Evolutionary conservation across 176 grass and related monocot species (phyloP).

Genomic region (Lolium perenne): DNA sequence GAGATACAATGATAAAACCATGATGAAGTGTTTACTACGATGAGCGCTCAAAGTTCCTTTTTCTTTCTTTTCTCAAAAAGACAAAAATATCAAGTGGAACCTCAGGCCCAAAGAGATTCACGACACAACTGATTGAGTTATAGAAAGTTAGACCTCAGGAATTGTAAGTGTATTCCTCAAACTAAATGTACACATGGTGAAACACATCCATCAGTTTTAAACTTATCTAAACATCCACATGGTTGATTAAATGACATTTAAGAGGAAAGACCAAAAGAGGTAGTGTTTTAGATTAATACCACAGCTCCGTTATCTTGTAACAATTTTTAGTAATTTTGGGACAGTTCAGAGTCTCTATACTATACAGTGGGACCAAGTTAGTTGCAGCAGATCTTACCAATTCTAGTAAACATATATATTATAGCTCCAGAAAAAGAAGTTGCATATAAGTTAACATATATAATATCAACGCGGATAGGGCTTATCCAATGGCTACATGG

Average conservation of each 20-base stretch:
- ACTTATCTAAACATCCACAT: not conserved
- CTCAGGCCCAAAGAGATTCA: not conserved
- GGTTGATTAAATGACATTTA: conserved; percentile 20
- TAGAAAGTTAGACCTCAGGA: conserved; percentile 1
- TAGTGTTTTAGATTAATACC: not conserved
- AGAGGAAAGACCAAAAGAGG: not conserved
- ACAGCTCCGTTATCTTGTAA: not conserved
- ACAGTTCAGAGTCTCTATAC: not conserved
- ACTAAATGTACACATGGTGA: conserved; percentile 9
- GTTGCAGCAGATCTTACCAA: not conserved
- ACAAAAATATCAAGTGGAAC: not conserved
- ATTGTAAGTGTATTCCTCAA: conserved; percentile 11
- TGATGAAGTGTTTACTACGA: not conserved
- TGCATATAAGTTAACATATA: not conserved
- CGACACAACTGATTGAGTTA: not conserved
- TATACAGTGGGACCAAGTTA: not conserved
- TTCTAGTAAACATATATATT: not conserved
- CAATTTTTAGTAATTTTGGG: not conserved
- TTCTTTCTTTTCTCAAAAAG: conserved; percentile 14
- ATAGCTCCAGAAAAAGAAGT: not conserved
- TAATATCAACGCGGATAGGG: not conserved
- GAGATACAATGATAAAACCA: conserved; percentile 16
- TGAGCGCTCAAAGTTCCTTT: not conserved
- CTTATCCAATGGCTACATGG: no score
- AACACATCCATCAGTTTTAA: conserved; percentile 5